Evolutionary conservation across 169 alveolate genomes (phyloP).

Genomic region (Plasmodium billcollinsi): DNA sequence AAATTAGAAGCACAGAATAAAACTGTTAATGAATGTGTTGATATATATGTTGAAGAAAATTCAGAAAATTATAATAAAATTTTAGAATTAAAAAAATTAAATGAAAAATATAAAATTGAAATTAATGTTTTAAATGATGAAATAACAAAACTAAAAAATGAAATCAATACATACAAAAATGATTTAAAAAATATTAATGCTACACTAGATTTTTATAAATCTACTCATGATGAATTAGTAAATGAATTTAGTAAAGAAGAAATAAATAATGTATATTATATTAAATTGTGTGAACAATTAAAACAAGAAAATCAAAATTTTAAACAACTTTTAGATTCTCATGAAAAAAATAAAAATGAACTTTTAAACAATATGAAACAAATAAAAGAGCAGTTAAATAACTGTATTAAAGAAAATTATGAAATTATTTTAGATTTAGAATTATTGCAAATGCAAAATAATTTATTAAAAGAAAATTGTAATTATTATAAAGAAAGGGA

Average conservation of each 20-base stretch:
- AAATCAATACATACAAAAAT: constrained; percentile 27
- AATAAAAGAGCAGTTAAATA: constrained; percentile 39
- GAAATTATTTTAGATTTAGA: constrained; percentile 66
- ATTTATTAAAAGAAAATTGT: constrained; percentile 35
- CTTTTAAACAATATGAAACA: constrained; percentile 37
- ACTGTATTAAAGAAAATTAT: constrained; percentile 43
- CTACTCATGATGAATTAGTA: constrained; percentile 71
- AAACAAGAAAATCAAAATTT: constrained; percentile 63
- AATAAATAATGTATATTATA: constrained; percentile 50
- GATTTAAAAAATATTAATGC: constrained; percentile 55
- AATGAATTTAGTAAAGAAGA: constrained; percentile 70
- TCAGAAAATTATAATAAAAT: constrained; percentile 72
- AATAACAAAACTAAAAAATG: constrained; percentile 38
- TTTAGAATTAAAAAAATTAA: constrained; percentile 54
- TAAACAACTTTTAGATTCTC: constrained; percentile 26
- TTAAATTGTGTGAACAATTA: constrained; percentile 28
- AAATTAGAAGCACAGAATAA: constrained; percentile 66
- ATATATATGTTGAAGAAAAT: constrained; percentile 73
- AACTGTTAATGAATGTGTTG: constrained; percentile 70
- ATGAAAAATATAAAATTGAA: constrained; percentile 69
- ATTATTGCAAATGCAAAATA: constrained; percentile 63
- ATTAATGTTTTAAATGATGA: constrained; percentile 60
- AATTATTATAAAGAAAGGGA: constrained; percentile 62
- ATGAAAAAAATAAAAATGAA: constrained; percentile 60
- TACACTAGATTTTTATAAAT: constrained; percentile 70